Percentiles rank a stretch among this genome's conserved stretches.
Conservation (phyloP, 1,139 yeast genomes). For the Spencermartinsiella ligniputridi region DNA sequence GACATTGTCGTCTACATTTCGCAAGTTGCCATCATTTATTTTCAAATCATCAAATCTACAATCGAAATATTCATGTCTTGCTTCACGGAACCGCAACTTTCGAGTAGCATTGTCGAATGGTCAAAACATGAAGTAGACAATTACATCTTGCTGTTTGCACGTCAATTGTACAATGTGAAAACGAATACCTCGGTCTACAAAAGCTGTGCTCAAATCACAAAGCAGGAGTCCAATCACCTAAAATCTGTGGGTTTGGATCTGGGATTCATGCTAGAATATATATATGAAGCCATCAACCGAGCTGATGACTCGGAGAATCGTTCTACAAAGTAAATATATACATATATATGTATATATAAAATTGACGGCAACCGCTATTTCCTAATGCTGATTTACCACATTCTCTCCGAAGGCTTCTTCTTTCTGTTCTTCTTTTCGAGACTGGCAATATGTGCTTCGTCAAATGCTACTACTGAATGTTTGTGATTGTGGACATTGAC, state of each 20-base stretch:
- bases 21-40: constrained; percentile 57
- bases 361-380: too few relatives aligned
- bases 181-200: constrained; percentile 44
- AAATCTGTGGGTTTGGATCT: constrained; percentile 69
- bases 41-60: constrained; percentile 50
- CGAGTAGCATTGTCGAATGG: constrained; percentile 59
- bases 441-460: constrained; percentile 93
- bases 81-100: constrained; percentile 37
- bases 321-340: neutral
- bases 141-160: constrained; percentile 56
- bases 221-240: constrained; percentile 58
- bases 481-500: constrained; percentile 50
- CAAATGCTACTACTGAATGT: constrained; percentile 87
- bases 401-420: constrained; percentile 36
- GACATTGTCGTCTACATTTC: constrained; percentile 52
- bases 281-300: constrained; percentile 13
- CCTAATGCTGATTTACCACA: constrained; percentile 29
- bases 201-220: constrained; percentile 50
- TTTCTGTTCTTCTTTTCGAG: constrained; percentile 57
- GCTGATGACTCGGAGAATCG: neutral
- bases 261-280: constrained; percentile 40
- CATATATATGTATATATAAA: neutral
- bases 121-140: constrained; percentile 60
- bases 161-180: constrained; percentile 65
- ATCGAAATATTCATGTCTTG: constrained; percentile 43